These are phyloP conservation scores for Melastoma malabathricum DNA, from an alignment of 345 rosid genomes.

Conservation along the genomic window DNA sequence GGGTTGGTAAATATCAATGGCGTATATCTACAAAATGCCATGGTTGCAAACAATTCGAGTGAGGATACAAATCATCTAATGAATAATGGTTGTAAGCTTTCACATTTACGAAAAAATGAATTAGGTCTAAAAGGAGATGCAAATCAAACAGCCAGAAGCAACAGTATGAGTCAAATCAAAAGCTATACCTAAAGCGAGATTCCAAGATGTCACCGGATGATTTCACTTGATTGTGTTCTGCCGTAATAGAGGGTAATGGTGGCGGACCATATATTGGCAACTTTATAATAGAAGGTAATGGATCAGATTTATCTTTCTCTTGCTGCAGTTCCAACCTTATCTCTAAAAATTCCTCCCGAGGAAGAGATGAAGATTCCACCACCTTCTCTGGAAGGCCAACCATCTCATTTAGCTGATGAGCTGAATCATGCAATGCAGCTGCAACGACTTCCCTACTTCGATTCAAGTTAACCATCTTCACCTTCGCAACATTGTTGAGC, in stretches of 20 bases:
- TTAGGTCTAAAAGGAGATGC: neutral
- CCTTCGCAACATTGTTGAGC: conserved; percentile 30
- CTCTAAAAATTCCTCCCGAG: conserved; percentile 34
- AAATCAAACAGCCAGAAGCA: too few species aligned
- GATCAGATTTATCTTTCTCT: conserved; percentile 29
- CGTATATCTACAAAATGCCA: too few species aligned
- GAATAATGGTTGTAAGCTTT: too few species aligned
- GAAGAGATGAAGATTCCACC: conserved; percentile 26
- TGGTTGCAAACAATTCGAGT: too few species aligned
- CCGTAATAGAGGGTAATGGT: conserved; percentile 13
- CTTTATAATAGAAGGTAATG: conserved; percentile 42
- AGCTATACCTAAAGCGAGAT: conserved; percentile 63
- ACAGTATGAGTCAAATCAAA: neutral
- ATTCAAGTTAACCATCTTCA: conserved; percentile 37
- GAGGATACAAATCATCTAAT: too few species aligned
- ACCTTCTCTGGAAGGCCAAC: conserved; percentile 21
- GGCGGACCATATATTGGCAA: conserved; percentile 42
- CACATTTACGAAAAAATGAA: too few species aligned
- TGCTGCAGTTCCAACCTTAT: conserved; percentile 54
- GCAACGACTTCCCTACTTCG: conserved; percentile 43
- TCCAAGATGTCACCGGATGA: conserved; percentile 37
- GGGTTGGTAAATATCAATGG: too few species aligned
- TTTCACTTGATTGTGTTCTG: conserved; percentile 32
- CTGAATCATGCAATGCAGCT: conserved; percentile 60
- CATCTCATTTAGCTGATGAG: conserved; percentile 19